phyloP scores from a whole-genome alignment of 805 yeast genomes.

The Kluyveromyces wickerhamii region DNA sequence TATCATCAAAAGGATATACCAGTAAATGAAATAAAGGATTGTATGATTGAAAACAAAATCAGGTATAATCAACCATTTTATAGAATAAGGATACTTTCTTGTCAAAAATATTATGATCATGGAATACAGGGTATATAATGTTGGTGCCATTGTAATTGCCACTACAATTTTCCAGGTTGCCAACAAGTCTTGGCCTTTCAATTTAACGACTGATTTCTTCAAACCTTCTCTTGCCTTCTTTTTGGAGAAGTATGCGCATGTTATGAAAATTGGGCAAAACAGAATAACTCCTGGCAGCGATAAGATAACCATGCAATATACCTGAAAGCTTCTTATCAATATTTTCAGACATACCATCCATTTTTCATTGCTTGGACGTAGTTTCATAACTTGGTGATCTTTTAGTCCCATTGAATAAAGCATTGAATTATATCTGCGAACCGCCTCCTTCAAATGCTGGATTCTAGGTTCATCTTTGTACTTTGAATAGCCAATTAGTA shows the following conservation, averaged over 20 bases:
- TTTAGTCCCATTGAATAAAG: constrained; percentile 56
- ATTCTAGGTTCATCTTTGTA: constrained; percentile 68
- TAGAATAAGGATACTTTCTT: constrained; percentile 20
- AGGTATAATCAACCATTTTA: constrained; percentile 30
- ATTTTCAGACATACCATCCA: constrained; percentile 43
- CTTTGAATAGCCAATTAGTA: constrained; percentile 73
- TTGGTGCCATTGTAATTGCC: constrained; percentile 76
- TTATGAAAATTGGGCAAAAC: constrained; percentile 78
- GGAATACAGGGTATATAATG: constrained; percentile 73
- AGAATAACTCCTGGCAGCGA: constrained; percentile 81
- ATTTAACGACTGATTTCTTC: constrained; percentile 85
- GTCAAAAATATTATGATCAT: constrained; percentile 30
- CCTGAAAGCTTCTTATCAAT: constrained; percentile 42
- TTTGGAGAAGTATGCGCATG: constrained; percentile 61
- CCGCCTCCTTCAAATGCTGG: constrained; percentile 50
- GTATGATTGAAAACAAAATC: constrained; percentile 17
- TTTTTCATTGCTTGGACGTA: constrained; percentile 37
- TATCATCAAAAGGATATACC: constrained; percentile 52
- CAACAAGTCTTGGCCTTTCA: constrained; percentile 81
- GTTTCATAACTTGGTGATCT: constrained; percentile 62
- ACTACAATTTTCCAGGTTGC: constrained; percentile 95
- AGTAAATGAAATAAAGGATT: constrained; percentile 33
- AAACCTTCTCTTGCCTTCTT: constrained; percentile 71
- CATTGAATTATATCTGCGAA: constrained; percentile 58
- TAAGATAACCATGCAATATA: constrained; percentile 45